These are phyloP conservation scores for Paramecium pentaurelia DNA, from an alignment of 73 alveolate genomes.

Conservation along the genomic window DNA sequence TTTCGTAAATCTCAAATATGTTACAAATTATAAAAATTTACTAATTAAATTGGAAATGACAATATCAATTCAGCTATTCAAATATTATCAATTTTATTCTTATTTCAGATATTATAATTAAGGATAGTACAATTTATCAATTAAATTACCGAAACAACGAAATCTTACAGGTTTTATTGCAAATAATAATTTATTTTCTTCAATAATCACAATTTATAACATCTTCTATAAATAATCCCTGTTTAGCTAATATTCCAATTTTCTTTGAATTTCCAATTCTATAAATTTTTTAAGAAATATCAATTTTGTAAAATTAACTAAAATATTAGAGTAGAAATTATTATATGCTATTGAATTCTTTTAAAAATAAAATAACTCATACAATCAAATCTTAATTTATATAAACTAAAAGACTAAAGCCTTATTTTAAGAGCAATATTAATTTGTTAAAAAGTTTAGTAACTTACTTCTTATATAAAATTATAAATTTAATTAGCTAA, in stretches of 20 bases:
- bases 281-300: no score
- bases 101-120: not conserved
- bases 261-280: not conserved
- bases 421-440: no score
- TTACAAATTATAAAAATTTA: not conserved
- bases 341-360: no score
- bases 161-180: not conserved
- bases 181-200: not conserved
- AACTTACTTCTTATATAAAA: no score
- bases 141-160: not conserved
- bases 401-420: no score
- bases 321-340: no score
- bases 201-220: not conserved
- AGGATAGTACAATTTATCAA: not conserved
- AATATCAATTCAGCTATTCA: not conserved
- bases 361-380: no score
- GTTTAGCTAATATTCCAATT: not conserved
- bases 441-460: no score
- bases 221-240: slow-evolving; percentile 1
- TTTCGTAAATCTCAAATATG: not conserved
- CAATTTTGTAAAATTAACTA: no score
- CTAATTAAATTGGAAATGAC: not conserved
- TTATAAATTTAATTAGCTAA: no score
- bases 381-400: no score
- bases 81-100: not conserved